Conservation (phyloP, 345 rosid species). For the Clarkia xantiana region DNA sequence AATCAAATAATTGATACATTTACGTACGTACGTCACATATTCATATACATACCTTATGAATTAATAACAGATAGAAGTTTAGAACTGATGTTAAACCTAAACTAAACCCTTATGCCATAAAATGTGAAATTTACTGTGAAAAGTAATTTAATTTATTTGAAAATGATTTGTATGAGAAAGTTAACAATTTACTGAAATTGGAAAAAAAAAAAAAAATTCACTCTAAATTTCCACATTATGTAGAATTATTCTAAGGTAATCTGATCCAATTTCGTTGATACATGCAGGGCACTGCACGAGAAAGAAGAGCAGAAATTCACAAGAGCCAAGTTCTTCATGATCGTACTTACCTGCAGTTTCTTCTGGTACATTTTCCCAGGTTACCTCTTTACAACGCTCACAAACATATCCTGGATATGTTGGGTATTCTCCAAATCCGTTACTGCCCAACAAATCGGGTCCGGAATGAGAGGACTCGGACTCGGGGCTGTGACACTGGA, state of each 20-base stretch:
- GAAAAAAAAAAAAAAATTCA: too few relatives aligned
- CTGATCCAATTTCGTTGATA: neutral
- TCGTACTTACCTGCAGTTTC: constrained; percentile 10
- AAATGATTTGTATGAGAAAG: too few relatives aligned
- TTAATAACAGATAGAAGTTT: too few relatives aligned
- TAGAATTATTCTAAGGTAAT: neutral
- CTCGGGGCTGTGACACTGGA: constrained; percentile 11
- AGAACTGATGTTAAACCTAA: too few relatives aligned
- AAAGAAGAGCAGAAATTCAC: constrained; percentile 8
- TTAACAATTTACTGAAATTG: too few relatives aligned
- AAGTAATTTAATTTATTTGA: too few relatives aligned
- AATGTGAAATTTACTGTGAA: too few relatives aligned
- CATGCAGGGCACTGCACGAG: constrained; percentile 14
- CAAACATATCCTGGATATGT: constrained; percentile 12
- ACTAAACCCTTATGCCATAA: too few relatives aligned
- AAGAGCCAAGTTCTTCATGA: constrained; percentile 11
- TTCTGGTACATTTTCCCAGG: constrained; percentile 8
- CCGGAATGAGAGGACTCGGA: constrained; percentile 13
- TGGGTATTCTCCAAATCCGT: constrained; percentile 13
- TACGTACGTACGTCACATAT: too few relatives aligned
- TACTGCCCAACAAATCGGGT: constrained; percentile 13
- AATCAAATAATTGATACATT: too few relatives aligned
- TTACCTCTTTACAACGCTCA: constrained; percentile 10
- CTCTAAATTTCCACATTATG: too few relatives aligned
- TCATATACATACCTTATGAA: too few relatives aligned